Evolutionary conservation across 371 early-diverging fungal species (phyloP).

Genomic region (Entomophthora muscae): DNA sequence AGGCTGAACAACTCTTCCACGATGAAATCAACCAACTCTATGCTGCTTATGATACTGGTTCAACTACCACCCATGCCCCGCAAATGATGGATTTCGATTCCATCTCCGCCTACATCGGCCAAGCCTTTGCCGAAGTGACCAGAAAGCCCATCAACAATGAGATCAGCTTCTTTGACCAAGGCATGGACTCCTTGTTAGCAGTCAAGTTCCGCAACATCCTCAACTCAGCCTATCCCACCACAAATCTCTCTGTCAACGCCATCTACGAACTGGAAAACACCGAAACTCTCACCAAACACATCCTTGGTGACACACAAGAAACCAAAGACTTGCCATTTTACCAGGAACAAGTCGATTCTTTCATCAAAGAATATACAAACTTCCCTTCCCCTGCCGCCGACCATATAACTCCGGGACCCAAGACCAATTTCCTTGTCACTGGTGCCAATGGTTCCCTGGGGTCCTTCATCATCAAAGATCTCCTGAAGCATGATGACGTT

Average conservation of each 20-base stretch:
- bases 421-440: background rate
- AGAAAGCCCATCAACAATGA: too few relatives aligned
- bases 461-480: background rate
- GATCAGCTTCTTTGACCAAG: slow-evolving; percentile 2
- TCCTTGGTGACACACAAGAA: background rate
- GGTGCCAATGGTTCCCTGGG: slow-evolving; percentile 7
- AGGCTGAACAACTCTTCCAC: too few relatives aligned
- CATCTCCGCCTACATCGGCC: background rate
- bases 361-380: background rate
- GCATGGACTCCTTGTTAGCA: background rate
- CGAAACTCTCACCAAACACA: background rate
- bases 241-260: background rate
- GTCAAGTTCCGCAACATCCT: slow-evolving; percentile 7
- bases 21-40: too few relatives aligned
- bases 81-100: background rate
- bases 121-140: background rate
- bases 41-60: too few relatives aligned
- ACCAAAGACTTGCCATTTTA: background rate
- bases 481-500: background rate
- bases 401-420: background rate
- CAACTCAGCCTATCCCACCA: background rate
- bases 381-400: background rate
- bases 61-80: too few relatives aligned
- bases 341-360: background rate
- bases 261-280: background rate